A percentile compares a stretch with the other conserved stretches of the same genome.
Conservation (phyloP, 306 rosid species). For the Acmispon strigosus region DNA sequence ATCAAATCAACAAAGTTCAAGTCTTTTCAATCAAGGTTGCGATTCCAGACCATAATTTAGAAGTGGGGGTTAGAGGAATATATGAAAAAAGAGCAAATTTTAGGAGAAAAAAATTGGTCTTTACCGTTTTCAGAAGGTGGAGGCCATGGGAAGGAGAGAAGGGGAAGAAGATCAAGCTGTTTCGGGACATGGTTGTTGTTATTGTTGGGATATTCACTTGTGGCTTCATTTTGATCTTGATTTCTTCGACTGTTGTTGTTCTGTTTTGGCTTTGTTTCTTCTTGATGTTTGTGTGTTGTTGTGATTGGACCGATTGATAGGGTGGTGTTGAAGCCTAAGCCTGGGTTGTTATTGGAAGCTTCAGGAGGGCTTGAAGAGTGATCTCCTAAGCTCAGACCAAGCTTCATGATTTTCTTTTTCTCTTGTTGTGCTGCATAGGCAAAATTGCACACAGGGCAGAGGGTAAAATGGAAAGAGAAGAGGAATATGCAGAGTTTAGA, state of each 20-base stretch:
- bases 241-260: background rate
- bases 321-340: conserved; percentile 60
- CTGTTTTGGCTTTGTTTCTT: conserved; percentile 8
- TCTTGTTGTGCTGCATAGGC: background rate
- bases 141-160: conserved; percentile 65
- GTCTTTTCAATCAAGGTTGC: no score
- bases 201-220: background rate
- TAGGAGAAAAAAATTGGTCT: background rate
- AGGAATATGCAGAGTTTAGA: background rate
- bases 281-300: background rate
- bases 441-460: background rate
- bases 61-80: no score
- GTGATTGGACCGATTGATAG: conserved; percentile 42
- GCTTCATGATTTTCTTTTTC: conserved; percentile 54
- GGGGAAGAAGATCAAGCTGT: conserved; percentile 76
- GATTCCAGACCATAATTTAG: no score
- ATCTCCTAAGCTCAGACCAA: conserved; percentile 80
- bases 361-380: conserved; percentile 21
- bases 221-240: background rate
- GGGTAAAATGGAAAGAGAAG: background rate
- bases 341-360: conserved; percentile 9
- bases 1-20: no score
- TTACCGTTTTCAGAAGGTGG: conserved; percentile 45
- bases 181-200: conserved; percentile 23
- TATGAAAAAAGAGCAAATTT: no score